phyloP scores from a whole-genome alignment of 305 asterid genomes.

The Ilex paraguariensis region DNA sequence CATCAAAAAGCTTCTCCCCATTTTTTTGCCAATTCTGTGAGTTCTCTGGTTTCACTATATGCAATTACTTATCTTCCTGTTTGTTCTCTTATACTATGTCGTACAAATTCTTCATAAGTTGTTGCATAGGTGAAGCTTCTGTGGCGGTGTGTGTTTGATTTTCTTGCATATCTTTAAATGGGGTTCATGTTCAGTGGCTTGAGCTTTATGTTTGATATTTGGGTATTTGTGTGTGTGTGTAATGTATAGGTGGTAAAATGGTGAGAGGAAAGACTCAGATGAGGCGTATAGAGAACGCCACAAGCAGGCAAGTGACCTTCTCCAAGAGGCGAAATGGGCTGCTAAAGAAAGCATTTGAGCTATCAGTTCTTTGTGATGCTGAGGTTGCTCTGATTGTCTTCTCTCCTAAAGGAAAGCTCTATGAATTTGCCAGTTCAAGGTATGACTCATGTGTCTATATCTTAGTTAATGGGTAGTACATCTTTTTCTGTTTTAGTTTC shows the following conservation, averaged over 20 bases:
- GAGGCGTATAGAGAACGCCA: slow-evolving; percentile 91
- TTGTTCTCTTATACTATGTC: not conserved
- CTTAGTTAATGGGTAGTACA: not conserved
- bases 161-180: no score
- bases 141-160: no score
- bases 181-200: no score
- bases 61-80: slow-evolving; percentile 5
- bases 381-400: slow-evolving; percentile 67
- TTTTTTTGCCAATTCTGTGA: slow-evolving; percentile 58
- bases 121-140: no score
- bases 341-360: slow-evolving; percentile 75
- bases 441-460: slow-evolving; percentile 10
- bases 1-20: slow-evolving; percentile 32
- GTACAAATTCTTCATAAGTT: slow-evolving; percentile 9
- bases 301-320: slow-evolving; percentile 89
- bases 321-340: slow-evolving; percentile 82
- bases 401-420: slow-evolving; percentile 79
- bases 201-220: not conserved
- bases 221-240: not conserved
- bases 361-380: slow-evolving; percentile 82
- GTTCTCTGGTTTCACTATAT: slow-evolving; percentile 17
- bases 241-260: slow-evolving; percentile 24
- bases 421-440: slow-evolving; percentile 83
- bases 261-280: slow-evolving; percentile 97
- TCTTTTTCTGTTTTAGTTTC: no score